Evolutionary conservation across 2,329 filamentous ascomycete genomes (phyloP), one percentile per base, ranked within the genome.

Genomic region (Aplosporella prunicola): DNA sequence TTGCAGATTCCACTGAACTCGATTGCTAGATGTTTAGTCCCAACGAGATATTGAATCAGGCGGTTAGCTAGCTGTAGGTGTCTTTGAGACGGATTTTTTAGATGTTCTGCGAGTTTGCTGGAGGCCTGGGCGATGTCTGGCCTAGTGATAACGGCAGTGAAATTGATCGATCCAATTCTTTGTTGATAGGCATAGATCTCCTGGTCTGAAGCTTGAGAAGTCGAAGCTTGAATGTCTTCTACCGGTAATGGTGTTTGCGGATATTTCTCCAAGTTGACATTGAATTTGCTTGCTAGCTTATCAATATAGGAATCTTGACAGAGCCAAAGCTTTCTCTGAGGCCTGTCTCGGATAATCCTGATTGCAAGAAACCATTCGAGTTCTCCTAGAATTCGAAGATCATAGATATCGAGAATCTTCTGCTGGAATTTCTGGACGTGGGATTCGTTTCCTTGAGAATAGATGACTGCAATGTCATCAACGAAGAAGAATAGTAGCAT

Each of bases 141-240:
- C 7, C 44, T n/a, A 2, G 43, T 47, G 3, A 33, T 37, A 3
- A 32, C 27, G 17, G 39, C 35, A 4, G 43, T 37, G 28, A 43
- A 52, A 9, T 40, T 42, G 10, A 51, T 31, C 5, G 28, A 45
- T 10, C 47, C 43, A 27, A 52, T 38, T n/a, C 42, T 32, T 32
- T 47, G 31, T 22, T 51, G 28, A 31, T 47, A 51, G 9, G 30
- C 9, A 31, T 43, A 35, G n/a, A 43, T 46, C 9, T 44, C 32
- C 6, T 28, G 17, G n/a, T 5, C 6, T 10, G 14, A 32, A 4
- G 35, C 17, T 23, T 46, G 8, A 22, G 39, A 25, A n/a, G 34
- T 40, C 15, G 9, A 23, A 20, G 15, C 22, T 26, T 30, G 29
- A 9, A 45, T 31, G 30, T 45, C 24, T 15, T 40, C 31, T 3